phyloP scores from a whole-genome alignment of 106 monocot genomes.

The Gastrodia elata region DNA sequence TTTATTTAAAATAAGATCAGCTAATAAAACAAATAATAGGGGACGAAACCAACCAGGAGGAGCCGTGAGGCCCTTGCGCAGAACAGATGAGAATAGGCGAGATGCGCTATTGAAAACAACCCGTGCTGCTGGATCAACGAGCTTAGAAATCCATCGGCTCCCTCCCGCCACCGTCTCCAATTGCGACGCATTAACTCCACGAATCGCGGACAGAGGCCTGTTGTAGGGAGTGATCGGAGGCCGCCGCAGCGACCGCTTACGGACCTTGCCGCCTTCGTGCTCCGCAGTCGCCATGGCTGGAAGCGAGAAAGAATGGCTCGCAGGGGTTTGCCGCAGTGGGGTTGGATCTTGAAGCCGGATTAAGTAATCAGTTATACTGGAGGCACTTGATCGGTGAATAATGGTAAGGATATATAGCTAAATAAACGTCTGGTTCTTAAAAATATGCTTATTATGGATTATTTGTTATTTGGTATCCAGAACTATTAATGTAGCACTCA shows the following conservation, averaged over 20 bases:
- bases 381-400: no score
- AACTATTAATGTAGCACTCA: no score
- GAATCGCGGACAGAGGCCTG: constrained; percentile 19
- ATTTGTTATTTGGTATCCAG: no score
- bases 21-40: not conserved
- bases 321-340: no score
- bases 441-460: no score
- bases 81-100: constrained; percentile 42
- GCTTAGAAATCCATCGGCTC: constrained; percentile 42
- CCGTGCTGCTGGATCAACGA: constrained; percentile 53
- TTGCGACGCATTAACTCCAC: not conserved
- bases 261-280: constrained; percentile 40
- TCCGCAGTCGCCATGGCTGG: constrained; percentile 16
- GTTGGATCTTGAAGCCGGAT: no score
- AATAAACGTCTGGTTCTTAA: no score
- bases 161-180: constrained; percentile 6
- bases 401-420: no score
- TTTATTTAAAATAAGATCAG: not conserved
- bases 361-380: no score
- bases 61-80: constrained; percentile 29
- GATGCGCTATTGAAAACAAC: constrained; percentile 37
- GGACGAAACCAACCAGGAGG: constrained; percentile 8
- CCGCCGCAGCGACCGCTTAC: constrained; percentile 21
- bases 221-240: constrained; percentile 43
- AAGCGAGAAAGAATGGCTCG: not conserved